Evolutionary conservation across 2,329 filamentous ascomycete species (phyloP).

Genomic region (Ceratocystis colombiana): DNA sequence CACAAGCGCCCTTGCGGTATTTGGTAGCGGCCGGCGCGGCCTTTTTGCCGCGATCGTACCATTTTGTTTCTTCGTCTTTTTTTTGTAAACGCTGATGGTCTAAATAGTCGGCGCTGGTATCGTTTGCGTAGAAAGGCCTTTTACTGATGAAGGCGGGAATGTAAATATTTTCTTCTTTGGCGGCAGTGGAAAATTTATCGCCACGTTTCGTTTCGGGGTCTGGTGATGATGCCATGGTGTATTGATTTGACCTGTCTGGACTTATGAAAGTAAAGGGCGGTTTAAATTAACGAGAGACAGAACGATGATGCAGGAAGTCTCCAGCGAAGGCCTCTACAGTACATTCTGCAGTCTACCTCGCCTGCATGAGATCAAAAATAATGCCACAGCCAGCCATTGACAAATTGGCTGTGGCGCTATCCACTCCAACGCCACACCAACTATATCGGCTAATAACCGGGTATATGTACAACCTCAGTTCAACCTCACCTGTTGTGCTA

Average conservation of each 20-base stretch:
- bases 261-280: background rate
- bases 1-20: conserved; percentile 93
- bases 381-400: conserved; percentile 4
- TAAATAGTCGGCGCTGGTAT: conserved; percentile 75
- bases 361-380: background rate
- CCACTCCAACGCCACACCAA: background rate
- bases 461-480: background rate
- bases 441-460: background rate
- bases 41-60: conserved; percentile 87
- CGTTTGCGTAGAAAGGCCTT: conserved; percentile 89
- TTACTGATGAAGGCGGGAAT: conserved; percentile 97
- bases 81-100: conserved; percentile 88
- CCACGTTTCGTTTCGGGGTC: conserved; percentile 11
- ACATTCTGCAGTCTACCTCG: background rate
- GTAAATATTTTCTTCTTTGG: conserved; percentile 94
- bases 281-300: background rate
- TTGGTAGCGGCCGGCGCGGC: conserved; percentile 83
- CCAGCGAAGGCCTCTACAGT: background rate
- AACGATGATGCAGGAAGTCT: background rate
- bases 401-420: background rate
- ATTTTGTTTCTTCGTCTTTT: conserved; percentile 41
- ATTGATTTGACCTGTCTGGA: background rate
- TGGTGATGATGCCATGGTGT: conserved; percentile 14
- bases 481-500: background rate
- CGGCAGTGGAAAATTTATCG: conserved; percentile 32